A percentile compares a stretch with the other conserved stretches of the same genome.
Conservation (phyloP, 805 yeast genomes). For the Phaffomyces antillensis region DNA sequence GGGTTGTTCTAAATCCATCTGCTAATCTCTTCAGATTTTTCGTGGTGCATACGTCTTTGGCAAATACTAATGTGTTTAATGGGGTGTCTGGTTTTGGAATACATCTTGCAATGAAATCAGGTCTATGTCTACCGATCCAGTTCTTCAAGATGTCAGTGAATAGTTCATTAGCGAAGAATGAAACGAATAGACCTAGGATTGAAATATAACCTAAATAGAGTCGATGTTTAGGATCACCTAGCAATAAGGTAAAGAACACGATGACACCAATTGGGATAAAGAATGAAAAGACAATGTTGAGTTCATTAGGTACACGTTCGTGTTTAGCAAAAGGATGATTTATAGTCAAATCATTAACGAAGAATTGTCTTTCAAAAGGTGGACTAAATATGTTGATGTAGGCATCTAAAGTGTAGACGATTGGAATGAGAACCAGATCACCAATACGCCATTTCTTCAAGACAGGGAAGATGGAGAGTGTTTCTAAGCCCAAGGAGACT, state of each 20-base stretch:
- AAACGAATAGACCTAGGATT: slow-evolving; percentile 54
- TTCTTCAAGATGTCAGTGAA: slow-evolving; percentile 72
- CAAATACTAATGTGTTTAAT: slow-evolving; percentile 43
- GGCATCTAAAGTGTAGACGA: slow-evolving; percentile 25
- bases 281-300: slow-evolving; percentile 47
- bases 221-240: slow-evolving; percentile 43
- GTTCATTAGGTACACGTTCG: slow-evolving; percentile 60
- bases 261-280: slow-evolving; percentile 43
- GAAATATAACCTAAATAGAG: slow-evolving; percentile 57
- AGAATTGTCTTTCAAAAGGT: slow-evolving; percentile 79
- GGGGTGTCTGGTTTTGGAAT: slow-evolving; percentile 58
- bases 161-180: slow-evolving; percentile 52
- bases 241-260: slow-evolving; percentile 22
- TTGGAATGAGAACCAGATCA: slow-evolving; percentile 27
- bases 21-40: slow-evolving; percentile 33
- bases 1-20: slow-evolving; percentile 79
- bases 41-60: slow-evolving; percentile 62
- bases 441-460: slow-evolving; percentile 33
- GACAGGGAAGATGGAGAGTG: slow-evolving; percentile 15
- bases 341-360: slow-evolving; percentile 65
- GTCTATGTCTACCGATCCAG: slow-evolving; percentile 85
- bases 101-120: slow-evolving; percentile 88
- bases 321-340: slow-evolving; percentile 73
- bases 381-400: slow-evolving; percentile 27
- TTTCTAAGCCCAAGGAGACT: slow-evolving; percentile 19